Conservation (phyloP, 73 alveolate genomes). For the Uronychia setigera region DNA sequence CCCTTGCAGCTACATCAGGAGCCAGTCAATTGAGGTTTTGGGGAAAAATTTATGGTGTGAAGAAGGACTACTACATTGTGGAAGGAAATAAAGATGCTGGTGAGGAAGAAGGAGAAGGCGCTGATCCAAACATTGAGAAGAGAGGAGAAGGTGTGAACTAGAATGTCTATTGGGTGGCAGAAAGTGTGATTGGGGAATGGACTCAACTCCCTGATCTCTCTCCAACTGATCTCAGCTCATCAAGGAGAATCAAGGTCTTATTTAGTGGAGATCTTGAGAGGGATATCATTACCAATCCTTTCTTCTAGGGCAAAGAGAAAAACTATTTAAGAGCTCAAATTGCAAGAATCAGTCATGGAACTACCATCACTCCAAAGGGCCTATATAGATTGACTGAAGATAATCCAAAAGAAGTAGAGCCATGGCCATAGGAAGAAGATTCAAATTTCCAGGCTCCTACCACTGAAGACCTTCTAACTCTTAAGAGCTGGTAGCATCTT, state of each 20-base stretch:
- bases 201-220: slow-evolving; percentile 75
- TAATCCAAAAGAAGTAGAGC: slow-evolving; percentile 68
- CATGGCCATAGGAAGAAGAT: slow-evolving; percentile 84
- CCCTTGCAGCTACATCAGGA: slow-evolving; percentile 28
- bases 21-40: slow-evolving; percentile 66
- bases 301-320: slow-evolving; percentile 94
- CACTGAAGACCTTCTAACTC: slow-evolving; percentile 73
- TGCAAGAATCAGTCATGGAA: slow-evolving; percentile 88
- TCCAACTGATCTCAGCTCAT: slow-evolving; percentile 72
- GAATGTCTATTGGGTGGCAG: slow-evolving; percentile 76
- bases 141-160: slow-evolving; percentile 84
- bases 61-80: slow-evolving; percentile 86
- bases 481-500: slow-evolving; percentile 81
- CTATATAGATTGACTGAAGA: slow-evolving; percentile 82
- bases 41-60: slow-evolving; percentile 85
- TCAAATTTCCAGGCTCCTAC: slow-evolving; percentile 69
- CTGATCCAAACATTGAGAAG: slow-evolving; percentile 69
- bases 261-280: slow-evolving; percentile 86
- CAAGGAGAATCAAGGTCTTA: slow-evolving; percentile 75
- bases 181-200: slow-evolving; percentile 69
- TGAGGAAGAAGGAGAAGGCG: slow-evolving; percentile 46
- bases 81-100: slow-evolving; percentile 75
- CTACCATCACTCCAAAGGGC: slow-evolving; percentile 94
- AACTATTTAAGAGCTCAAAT: slow-evolving; percentile 94
- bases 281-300: slow-evolving; percentile 79